phyloP scores from a whole-genome alignment of 352 stramenopile genomes.

The Phytophthora tubulina region DNA sequence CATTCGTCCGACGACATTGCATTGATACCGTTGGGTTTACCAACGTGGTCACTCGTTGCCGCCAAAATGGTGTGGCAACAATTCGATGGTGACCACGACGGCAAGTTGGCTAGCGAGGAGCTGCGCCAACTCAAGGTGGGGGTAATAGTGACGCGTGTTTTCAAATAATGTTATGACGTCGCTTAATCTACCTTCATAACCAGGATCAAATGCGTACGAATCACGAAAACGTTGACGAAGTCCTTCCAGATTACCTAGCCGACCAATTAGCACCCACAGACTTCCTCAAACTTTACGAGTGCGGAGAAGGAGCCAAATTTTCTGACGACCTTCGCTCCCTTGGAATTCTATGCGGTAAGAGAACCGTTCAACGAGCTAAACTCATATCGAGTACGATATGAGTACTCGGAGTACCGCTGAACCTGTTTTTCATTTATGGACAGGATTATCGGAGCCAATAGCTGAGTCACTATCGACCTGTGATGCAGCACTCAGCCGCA shows the following conservation, averaged over 20 bases:
- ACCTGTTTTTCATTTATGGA: slow-evolving; percentile 1
- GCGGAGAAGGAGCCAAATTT: slow-evolving; percentile 34
- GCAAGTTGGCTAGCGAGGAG: slow-evolving; percentile 39
- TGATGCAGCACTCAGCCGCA: slow-evolving; percentile 37
- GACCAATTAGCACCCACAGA: slow-evolving; percentile 21
- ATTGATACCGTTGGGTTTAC: slow-evolving; percentile 22
- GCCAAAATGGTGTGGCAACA: slow-evolving; percentile 54
- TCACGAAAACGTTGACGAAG: slow-evolving; percentile 39
- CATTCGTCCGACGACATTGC: neutral
- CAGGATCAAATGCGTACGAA: slow-evolving; percentile 40
- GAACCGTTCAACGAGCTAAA: neutral
- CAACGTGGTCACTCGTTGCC: slow-evolving; percentile 43
- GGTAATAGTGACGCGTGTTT: slow-evolving; percentile 10
- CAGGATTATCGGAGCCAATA: slow-evolving; percentile 35
- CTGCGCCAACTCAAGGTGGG: slow-evolving; percentile 52
- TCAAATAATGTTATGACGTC: neutral
- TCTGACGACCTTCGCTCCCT: slow-evolving; percentile 50
- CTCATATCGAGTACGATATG: neutral
- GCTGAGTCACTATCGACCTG: slow-evolving; percentile 34
- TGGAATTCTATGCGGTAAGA: slow-evolving; percentile 56
- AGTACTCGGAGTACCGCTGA: neutral
- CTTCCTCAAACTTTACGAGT: slow-evolving; percentile 50
- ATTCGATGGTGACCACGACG: slow-evolving; percentile 49
- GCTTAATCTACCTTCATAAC: neutral
- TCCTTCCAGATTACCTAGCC: slow-evolving; percentile 24